Evolutionary conservation across 495 filamentous ascomycete genomes (phyloP), one percentile per base, ranked within the genome.

Genomic region (Hapsidospora chrysogenum): DNA sequence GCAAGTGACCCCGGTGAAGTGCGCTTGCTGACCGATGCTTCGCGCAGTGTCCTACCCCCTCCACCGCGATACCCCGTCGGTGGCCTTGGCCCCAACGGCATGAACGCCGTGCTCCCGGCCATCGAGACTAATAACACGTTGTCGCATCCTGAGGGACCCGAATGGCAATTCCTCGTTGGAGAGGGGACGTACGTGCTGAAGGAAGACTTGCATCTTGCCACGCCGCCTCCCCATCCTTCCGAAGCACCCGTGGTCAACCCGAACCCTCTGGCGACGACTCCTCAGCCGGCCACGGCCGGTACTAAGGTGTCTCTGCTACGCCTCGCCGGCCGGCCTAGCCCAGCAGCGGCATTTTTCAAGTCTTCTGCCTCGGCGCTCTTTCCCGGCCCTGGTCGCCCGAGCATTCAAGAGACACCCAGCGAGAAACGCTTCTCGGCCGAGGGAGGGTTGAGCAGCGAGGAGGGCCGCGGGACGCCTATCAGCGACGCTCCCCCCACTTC

Each of bases 41-140:
- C n/a, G 28, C 20, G 22, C 52, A 87, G 81, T 55, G 79, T 86
- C 35, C 64, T 86, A 41, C 82, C 82, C 40, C 83, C 85, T 33
- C 85, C 85, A 36, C 83, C 85, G 37, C 71, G 80, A 53, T 92
- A 86, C 58, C 78, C 76, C 29, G 64, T 69, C 43, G 64, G 67
- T 38, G 70, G 69, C 48, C 17, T 17, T 16, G 20, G 23, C 33
- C n/a, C 17, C 33, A 69, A 72, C 43, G 33, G 33, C 33, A n/a
- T 36, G 3, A 23, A 23, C 20, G 69, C 73, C 59, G 59, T 64
- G 35, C 61, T 68, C 25, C 78, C 78, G 9, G 71, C 87, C 43
- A 74, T 89, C 44, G 89, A 97, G 62, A 93, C 86, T 33, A 92
- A 85, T 56, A 96, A 96, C 45, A 74, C 74, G 17, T 64, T 97